Conservation (phyloP, 225 moss, liverwort and hornwort genomes). For the Straminergon stramineum region DNA sequence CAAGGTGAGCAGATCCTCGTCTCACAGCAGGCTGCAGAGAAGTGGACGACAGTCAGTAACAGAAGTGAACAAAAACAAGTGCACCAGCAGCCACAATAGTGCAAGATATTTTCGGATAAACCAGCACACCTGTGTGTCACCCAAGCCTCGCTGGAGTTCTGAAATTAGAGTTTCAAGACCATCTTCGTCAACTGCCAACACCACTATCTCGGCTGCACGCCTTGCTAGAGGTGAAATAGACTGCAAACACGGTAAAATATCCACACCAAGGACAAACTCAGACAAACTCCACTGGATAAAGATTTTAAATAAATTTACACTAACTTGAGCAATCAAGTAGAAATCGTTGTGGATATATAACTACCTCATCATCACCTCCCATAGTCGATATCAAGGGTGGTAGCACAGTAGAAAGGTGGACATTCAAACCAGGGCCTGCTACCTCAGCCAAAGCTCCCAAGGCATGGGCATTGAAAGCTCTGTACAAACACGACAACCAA, state of each 20-base stretch:
- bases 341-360: neutral
- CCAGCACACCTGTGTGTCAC: slow-evolving; percentile 57
- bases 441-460: slow-evolving; percentile 97
- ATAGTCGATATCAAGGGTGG: slow-evolving; percentile 87
- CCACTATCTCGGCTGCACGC: slow-evolving; percentile 86
- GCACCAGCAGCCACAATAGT: neutral
- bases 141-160: slow-evolving; percentile 75
- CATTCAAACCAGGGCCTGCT: slow-evolving; percentile 92
- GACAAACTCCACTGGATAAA: neutral
- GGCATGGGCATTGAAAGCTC: slow-evolving; percentile 96
- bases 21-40: slow-evolving; percentile 69
- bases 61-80: neutral
- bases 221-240: slow-evolving; percentile 55
- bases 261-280: neutral
- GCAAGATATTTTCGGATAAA: neutral
- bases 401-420: slow-evolving; percentile 71
- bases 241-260: slow-evolving; percentile 28
- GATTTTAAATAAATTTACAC: neutral
- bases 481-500: slow-evolving; percentile 11
- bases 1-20: slow-evolving; percentile 85
- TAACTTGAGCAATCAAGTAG: neutral
- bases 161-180: slow-evolving; percentile 76
- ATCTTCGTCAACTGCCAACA: slow-evolving; percentile 88
- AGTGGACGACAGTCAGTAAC: slow-evolving; percentile 2
- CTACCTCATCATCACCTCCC: slow-evolving; percentile 72